These are phyloP conservation scores for Lathyrus aphaca DNA, from an alignment of 306 rosid genomes.

Conservation along the genomic window DNA sequence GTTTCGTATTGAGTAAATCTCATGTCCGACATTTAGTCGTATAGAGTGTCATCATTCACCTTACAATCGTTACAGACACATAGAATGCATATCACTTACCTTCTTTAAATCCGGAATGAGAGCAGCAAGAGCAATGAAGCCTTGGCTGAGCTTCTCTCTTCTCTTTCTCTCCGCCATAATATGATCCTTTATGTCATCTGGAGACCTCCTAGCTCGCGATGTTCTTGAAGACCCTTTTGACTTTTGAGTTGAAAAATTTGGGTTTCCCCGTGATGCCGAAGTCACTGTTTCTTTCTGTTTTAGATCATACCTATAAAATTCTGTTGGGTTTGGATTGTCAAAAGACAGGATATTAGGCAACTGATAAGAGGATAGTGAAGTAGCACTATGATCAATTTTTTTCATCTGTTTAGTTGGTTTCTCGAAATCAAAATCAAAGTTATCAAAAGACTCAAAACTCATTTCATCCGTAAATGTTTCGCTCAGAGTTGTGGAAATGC, in stretches of 20 bases:
- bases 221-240: constrained; percentile 33
- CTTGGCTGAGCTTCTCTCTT: not conserved
- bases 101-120: constrained; percentile 74
- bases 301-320: constrained; percentile 32
- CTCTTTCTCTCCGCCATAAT: constrained; percentile 69
- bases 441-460: constrained; percentile 20
- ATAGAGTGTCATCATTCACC: too few species aligned
- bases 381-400: constrained; percentile 31
- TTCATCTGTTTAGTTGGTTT: constrained; percentile 35
- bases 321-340: constrained; percentile 45
- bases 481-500: constrained; percentile 38
- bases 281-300: constrained; percentile 34
- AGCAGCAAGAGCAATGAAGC: constrained; percentile 58
- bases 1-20: too few species aligned
- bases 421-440: not conserved
- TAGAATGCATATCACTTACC: constrained; percentile 40
- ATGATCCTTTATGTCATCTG: constrained; percentile 59
- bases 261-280: constrained; percentile 19
- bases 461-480: constrained; percentile 43
- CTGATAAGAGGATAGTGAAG: constrained; percentile 46
- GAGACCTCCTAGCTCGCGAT: constrained; percentile 43
- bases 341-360: constrained; percentile 62
- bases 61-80: too few species aligned
- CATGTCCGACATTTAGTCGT: too few species aligned
- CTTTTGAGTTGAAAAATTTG: constrained; percentile 33